Evolutionary conservation across 305 asterid species (phyloP).

Genomic region (Fraxinus greggii): DNA sequence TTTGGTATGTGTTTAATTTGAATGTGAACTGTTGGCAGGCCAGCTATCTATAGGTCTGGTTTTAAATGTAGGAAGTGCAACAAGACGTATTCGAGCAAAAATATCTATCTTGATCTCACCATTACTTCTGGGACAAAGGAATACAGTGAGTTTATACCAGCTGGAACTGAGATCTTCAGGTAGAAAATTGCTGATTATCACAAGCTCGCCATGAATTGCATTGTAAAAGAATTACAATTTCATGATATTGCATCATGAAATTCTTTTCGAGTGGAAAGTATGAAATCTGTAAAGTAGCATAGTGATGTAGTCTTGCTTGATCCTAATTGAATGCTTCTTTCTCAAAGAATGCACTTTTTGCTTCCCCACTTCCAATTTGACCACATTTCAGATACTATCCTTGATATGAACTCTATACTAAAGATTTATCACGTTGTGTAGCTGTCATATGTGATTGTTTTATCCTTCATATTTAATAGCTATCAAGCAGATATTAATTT

Average conservation of each 20-base stretch:
- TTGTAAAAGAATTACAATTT: not conserved
- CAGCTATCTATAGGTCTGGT: slow-evolving; percentile 84
- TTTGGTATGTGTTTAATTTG: slow-evolving; percentile 20
- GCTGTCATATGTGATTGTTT: not conserved
- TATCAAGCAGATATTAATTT: not conserved
- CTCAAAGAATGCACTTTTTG: not conserved
- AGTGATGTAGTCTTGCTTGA: not conserved
- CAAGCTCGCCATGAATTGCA: not conserved
- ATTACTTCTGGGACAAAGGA: slow-evolving; percentile 78
- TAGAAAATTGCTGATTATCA: slow-evolving; percentile 21
- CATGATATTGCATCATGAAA: not conserved
- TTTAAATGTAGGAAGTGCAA: slow-evolving; percentile 78
- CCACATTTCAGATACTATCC: not conserved
- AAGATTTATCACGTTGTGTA: not conserved
- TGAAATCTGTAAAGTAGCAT: not conserved
- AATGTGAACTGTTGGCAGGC: slow-evolving; percentile 46
- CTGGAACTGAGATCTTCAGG: slow-evolving; percentile 91
- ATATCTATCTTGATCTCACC: slow-evolving; percentile 81
- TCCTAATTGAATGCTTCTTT: not conserved
- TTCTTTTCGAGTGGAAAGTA: not conserved
- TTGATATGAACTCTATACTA: not conserved
- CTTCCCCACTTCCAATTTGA: not conserved
- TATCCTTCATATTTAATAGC: not conserved
- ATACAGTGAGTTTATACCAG: slow-evolving; percentile 69
- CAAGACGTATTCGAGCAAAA: slow-evolving; percentile 86